These are phyloP conservation scores for Babesia bovis DNA, from an alignment of 169 alveolate genomes.

Conservation along the genomic window DNA sequence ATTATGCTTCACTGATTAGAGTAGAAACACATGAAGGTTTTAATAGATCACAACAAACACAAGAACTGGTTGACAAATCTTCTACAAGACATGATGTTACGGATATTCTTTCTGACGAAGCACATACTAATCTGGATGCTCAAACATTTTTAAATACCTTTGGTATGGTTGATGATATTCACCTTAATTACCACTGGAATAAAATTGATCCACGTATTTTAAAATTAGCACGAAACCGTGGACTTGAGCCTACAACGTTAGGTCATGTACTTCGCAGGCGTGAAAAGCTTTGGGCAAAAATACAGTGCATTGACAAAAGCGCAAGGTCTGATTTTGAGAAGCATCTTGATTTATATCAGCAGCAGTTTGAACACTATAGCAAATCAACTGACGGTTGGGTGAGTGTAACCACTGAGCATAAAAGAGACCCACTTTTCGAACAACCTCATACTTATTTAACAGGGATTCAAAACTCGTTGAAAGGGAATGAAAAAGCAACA, in stretches of 20 bases:
- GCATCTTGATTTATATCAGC: constrained; percentile 53
- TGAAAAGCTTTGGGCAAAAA: constrained; percentile 70
- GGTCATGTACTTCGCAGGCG: constrained; percentile 71
- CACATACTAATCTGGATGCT: background rate
- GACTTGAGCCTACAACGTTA: constrained; percentile 62
- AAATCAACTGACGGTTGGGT: constrained; percentile 77
- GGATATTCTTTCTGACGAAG: background rate
- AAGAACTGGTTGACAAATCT: background rate
- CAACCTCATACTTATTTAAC: background rate
- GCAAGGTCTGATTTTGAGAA: constrained; percentile 64
- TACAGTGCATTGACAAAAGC: constrained; percentile 61
- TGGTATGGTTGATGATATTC: constrained; percentile 7
- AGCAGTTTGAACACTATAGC: constrained; percentile 73
- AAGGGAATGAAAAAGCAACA: background rate
- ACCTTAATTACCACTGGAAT: constrained; percentile 16
- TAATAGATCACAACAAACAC: background rate
- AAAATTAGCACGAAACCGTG: constrained; percentile 25
- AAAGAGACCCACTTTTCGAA: constrained; percentile 9
- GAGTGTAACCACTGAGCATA: constrained; percentile 10
- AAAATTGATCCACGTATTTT: constrained; percentile 4
- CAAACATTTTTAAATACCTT: background rate
- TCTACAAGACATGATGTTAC: background rate
- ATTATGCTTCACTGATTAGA: background rate
- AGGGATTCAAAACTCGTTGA: constrained; percentile 1
- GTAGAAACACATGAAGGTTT: background rate